Evolutionary conservation across 805 yeast species (phyloP).

Genomic region (Tetrapisispora taiwanensis): DNA sequence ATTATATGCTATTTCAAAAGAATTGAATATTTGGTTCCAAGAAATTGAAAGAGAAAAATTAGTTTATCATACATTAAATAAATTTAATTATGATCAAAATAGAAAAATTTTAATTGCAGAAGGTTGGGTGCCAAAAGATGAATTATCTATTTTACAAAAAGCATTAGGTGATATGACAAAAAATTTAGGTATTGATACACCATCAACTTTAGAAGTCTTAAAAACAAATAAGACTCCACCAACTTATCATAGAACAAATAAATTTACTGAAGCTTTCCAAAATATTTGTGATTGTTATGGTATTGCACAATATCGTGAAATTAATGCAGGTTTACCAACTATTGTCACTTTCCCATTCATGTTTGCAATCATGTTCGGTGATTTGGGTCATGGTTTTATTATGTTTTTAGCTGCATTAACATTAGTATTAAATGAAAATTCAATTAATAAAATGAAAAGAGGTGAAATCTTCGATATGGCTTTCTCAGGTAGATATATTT

Average conservation of each 20-base stretch:
- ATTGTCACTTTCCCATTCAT: conserved; percentile 69
- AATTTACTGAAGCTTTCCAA: conserved; percentile 61
- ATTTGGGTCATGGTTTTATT: conserved; percentile 67
- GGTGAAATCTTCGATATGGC: conserved; percentile 77
- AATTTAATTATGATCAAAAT: conserved; percentile 56
- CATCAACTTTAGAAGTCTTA: conserved; percentile 47
- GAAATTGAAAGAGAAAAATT: conserved; percentile 44
- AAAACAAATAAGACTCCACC: conserved; percentile 61
- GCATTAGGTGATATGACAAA: conserved; percentile 34
- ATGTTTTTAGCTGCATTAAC: conserved; percentile 45
- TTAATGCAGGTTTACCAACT: conserved; percentile 67
- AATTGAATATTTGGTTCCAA: conserved; percentile 51
- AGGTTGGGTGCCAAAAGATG: conserved; percentile 63
- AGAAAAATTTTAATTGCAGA: conserved; percentile 60
- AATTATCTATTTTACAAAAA: conserved; percentile 36
- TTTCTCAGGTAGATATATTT: conserved; percentile 56
- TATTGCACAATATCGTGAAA: conserved; percentile 63
- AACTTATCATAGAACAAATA: conserved; percentile 59
- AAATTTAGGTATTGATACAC: conserved; percentile 25
- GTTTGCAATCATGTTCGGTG: conserved; percentile 82
- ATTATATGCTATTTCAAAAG: conserved; percentile 52
- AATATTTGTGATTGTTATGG: conserved; percentile 70
- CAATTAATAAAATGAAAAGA: conserved; percentile 44
- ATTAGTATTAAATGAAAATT: conserved; percentile 46
- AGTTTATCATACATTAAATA: conserved; percentile 50